Percentiles rank a stretch among this genome's conserved stretches.
Conservation (phyloP, 371 early-diverging fungal species). For the Apophysomyces sp. region DNA sequence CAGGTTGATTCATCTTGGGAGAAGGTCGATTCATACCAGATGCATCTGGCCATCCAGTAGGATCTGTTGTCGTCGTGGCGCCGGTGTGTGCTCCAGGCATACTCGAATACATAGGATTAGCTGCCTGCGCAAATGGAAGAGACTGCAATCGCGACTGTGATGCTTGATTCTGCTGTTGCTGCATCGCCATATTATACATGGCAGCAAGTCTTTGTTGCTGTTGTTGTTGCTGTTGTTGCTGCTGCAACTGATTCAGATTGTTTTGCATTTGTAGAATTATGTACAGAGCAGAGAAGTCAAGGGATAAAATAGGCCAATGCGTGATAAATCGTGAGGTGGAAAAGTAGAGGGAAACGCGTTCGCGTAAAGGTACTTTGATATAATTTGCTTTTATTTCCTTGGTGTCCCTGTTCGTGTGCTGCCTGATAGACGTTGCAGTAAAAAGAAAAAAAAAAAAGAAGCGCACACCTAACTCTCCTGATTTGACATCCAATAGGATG, state of each 20-base stretch:
- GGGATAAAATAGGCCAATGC: not conserved
- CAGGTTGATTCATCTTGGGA: not conserved
- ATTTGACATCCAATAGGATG: no score
- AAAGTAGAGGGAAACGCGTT: not conserved
- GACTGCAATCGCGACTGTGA: not conserved
- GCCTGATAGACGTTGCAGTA: not conserved
- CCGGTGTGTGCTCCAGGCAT: not conserved
- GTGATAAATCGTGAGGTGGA: not conserved
- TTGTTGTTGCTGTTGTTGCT: slow-evolving; percentile 16
- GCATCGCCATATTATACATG: slow-evolving; percentile 23
- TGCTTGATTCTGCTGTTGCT: slow-evolving; percentile 11
- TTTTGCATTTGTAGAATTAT: slow-evolving; percentile 10
- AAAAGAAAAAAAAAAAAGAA: no score
- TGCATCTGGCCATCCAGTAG: slow-evolving; percentile 4
- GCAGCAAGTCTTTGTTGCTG: slow-evolving; percentile 23
- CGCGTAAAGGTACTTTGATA: not conserved
- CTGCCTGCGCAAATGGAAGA: slow-evolving; percentile 3
- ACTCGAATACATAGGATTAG: slow-evolving; percentile 4
- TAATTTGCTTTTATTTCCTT: not conserved
- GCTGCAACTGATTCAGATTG: slow-evolving; percentile 21
- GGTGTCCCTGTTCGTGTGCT: not conserved
- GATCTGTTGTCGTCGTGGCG: slow-evolving; percentile 1
- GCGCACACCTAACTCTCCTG: no score
- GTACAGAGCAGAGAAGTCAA: slow-evolving; percentile 5
- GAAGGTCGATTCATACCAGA: not conserved